These are phyloP conservation scores for Cordyceps tenuipes DNA, from an alignment of 2,329 filamentous ascomycete genomes.

Conservation along the genomic window DNA sequence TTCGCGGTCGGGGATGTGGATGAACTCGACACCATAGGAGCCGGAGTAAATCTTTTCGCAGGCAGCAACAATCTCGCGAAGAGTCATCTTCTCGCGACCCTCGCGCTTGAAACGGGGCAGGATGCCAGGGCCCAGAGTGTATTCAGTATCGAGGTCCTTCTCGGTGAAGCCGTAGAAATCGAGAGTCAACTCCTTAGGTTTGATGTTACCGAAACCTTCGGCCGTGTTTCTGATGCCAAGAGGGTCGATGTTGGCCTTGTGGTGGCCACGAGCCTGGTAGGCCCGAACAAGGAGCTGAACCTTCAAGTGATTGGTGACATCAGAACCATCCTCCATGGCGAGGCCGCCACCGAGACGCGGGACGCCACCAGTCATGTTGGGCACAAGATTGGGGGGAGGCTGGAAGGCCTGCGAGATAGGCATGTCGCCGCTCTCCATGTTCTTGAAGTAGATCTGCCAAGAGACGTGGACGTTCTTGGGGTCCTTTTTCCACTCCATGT, in stretches of 20 bases:
- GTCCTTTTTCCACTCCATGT: conserved; percentile 92
- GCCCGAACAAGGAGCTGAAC: conserved; percentile 94
- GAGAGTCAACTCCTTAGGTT: conserved; percentile 85
- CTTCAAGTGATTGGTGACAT: conserved; percentile 94
- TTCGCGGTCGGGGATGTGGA: conserved; percentile 94
- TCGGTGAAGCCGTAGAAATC: conserved; percentile 94
- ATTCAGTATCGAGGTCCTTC: conserved; percentile 87
- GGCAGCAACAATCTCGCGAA: conserved; percentile 84
- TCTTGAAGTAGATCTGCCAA: conserved; percentile 99
- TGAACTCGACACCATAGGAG: conserved; percentile 96
- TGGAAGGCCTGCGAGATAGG: conserved; percentile 95
- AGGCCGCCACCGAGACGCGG: conserved; percentile 63
- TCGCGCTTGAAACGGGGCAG: conserved; percentile 87
- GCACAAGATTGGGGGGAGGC: conserved; percentile 85
- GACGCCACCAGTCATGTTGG: conserved; percentile 69
- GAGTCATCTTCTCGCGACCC: conserved; percentile 86
- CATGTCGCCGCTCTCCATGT: conserved; percentile 98
- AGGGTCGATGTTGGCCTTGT: conserved; percentile 96
- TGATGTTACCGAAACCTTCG: conserved; percentile 77
- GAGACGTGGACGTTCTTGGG: conserved; percentile 91
- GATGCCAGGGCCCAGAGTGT: conserved; percentile 87
- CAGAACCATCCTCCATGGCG: conserved; percentile 60
- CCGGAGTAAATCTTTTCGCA: conserved; percentile 97
- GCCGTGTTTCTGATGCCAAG: conserved; percentile 72
- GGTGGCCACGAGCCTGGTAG: conserved; percentile 95